A percentile compares a stretch with the other conserved stretches of the same genome.
Evolutionary conservation across 176 grass and related monocot species (phyloP).

Genomic region (Hyparrhenia diplandra): DNA sequence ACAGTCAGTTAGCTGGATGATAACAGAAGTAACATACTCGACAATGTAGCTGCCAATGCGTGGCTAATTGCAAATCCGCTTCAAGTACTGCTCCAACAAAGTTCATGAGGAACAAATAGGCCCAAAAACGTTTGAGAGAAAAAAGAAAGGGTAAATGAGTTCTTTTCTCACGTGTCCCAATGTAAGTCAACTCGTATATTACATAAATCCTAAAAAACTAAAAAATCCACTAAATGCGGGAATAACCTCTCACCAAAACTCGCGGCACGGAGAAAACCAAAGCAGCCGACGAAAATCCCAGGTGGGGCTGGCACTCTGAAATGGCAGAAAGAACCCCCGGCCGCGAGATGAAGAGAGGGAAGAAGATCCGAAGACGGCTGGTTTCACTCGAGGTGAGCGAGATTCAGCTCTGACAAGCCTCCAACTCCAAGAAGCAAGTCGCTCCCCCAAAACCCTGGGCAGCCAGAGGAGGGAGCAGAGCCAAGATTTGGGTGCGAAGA

Average conservation of each 20-base stretch:
- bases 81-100: neutral
- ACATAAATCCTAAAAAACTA: too few relatives aligned
- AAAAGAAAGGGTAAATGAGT: neutral
- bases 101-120: neutral
- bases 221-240: neutral
- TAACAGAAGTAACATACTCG: neutral
- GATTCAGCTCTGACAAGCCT: conserved; percentile 2
- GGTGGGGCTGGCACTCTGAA: neutral
- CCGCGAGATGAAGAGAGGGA: neutral
- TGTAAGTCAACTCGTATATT: too few relatives aligned
- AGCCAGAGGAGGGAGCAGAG: neutral
- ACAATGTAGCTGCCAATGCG: neutral
- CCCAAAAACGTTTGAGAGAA: neutral
- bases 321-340: neutral
- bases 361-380: neutral
- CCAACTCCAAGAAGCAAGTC: neutral
- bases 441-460: neutral
- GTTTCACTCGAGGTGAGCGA: neutral
- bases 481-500: neutral
- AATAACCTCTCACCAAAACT: neutral
- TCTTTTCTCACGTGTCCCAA: too few relatives aligned
- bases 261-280: neutral
- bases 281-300: neutral
- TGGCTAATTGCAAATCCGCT: neutral
- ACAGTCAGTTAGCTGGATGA: neutral